Evolutionary conservation across 129 eudicot species (phyloP).

Genomic region (Artemisia tridentata): DNA sequence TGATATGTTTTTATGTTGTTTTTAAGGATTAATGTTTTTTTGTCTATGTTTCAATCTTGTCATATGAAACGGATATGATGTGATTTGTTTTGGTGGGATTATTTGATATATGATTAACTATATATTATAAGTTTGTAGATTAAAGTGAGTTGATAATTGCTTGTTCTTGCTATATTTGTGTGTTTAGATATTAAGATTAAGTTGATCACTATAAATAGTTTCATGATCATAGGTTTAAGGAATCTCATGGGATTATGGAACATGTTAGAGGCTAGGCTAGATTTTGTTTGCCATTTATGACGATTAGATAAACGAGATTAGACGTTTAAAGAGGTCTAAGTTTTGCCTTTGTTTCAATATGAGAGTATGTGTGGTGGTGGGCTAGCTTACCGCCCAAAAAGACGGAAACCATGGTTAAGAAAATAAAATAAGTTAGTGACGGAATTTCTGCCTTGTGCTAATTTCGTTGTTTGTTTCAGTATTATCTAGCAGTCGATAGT

Average conservation of each 20-base stretch:
- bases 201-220: conserved; percentile 6
- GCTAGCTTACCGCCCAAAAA: too few species aligned
- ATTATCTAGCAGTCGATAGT: too few species aligned
- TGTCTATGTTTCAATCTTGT: conserved; percentile 1
- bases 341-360: too few species aligned
- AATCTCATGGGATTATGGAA: conserved; percentile 1
- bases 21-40: background rate
- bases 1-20: background rate
- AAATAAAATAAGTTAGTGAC: too few species aligned
- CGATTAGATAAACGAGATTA: background rate
- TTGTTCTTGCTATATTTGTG: conserved; percentile 6
- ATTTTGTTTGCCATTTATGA: background rate
- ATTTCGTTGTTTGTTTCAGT: too few species aligned
- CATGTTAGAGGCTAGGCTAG: background rate
- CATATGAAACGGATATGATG: background rate
- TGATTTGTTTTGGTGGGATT: conserved; percentile 7
- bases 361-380: too few species aligned
- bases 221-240: conserved; percentile 25
- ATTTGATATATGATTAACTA: conserved; percentile 26
- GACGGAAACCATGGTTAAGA: too few species aligned
- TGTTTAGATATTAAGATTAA: background rate
- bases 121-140: conserved; percentile 19
- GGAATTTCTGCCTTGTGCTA: too few species aligned
- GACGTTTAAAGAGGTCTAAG: too few species aligned
- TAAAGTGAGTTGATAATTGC: conserved; percentile 14